Percentiles rank a stretch among this genome's conserved stretches.
Evolutionary conservation across 1,284 basidiomycete species (phyloP).

Genomic region (Coniferiporia sulphurascens): DNA sequence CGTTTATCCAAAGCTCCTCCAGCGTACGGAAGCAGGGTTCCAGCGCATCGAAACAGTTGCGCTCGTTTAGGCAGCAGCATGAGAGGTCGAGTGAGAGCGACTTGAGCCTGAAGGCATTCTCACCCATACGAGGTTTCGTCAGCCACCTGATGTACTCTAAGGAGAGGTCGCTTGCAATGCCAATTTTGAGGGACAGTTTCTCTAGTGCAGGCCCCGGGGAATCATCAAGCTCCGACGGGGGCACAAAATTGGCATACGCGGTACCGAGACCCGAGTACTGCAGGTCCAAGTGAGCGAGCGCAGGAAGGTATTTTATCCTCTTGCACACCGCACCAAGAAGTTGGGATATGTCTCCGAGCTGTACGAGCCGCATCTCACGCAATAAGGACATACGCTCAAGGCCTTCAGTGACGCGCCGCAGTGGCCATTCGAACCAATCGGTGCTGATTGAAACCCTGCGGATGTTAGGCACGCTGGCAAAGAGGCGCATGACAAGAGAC

Average conservation of each 20-base stretch:
- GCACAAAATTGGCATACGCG: conserved; percentile 12
- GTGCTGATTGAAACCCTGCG: conserved; percentile 7
- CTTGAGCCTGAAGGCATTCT: conserved; percentile 11
- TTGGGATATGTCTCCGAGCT: conserved; percentile 14
- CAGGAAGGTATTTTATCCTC: conserved; percentile 2
- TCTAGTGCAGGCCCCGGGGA: conserved; percentile 4
- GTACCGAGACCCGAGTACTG: conserved; percentile 17
- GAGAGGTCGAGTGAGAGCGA: conserved; percentile 14
- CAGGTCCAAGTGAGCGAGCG: conserved; percentile 9
- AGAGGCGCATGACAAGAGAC: conserved; percentile 4
- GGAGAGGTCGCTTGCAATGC: conserved; percentile 11
- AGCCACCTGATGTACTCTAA: conserved; percentile 14
- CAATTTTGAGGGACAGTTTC: conserved; percentile 15
- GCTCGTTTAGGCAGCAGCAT: conserved; percentile 10
- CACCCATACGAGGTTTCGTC: conserved; percentile 3
- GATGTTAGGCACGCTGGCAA: conserved; percentile 9
- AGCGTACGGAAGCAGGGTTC: conserved; percentile 11
- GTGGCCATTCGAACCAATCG: conserved; percentile 13
- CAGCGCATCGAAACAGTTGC: conserved; percentile 7
- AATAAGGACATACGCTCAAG: conserved; percentile 2
- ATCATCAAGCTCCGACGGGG: conserved; percentile 5
- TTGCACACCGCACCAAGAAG: conserved; percentile 14
- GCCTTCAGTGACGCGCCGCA: not conserved
- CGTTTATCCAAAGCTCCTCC: conserved; percentile 5
- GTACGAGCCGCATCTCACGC: conserved; percentile 12